A percentile compares a stretch with the other conserved stretches of the same genome.
Evolutionary conservation across 352 stramenopile genomes (phyloP).

Genomic region (Pythium insidiosum): DNA sequence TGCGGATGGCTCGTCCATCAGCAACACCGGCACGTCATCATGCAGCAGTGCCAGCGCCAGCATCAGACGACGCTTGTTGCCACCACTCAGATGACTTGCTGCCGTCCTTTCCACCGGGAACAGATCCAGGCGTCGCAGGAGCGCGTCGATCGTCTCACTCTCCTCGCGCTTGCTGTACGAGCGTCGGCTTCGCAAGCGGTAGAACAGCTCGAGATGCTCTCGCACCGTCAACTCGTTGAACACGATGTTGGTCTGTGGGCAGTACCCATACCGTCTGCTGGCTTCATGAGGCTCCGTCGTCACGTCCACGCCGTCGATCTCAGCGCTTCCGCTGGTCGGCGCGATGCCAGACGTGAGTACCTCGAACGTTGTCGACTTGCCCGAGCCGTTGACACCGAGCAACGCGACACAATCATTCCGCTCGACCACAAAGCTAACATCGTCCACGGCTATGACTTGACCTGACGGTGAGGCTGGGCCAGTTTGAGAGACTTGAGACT

Average conservation of each 20-base stretch:
- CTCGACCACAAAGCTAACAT: conserved; percentile 81
- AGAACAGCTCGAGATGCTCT: conserved; percentile 73
- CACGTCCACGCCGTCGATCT: conserved; percentile 54
- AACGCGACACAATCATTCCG: conserved; percentile 88
- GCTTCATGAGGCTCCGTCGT: conserved; percentile 40
- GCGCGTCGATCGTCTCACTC: conserved; percentile 20
- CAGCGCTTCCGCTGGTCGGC: conserved; percentile 51
- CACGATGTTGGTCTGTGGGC: conserved; percentile 68
- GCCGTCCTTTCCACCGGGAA: conserved; percentile 46
- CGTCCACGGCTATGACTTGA: conserved; percentile 58
- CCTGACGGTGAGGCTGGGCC: conserved; percentile 27
- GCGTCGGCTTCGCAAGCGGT: conserved; percentile 34
- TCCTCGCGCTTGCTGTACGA: conserved; percentile 18
- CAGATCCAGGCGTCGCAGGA: conserved; percentile 52
- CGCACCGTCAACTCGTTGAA: conserved; percentile 63
- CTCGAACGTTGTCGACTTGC: conserved; percentile 97
- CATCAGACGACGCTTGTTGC: conserved; percentile 79
- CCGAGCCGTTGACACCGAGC: conserved; percentile 91
- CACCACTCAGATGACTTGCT: conserved; percentile 61
- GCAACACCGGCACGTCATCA: conserved; percentile 51
- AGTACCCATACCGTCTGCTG: conserved; percentile 68
- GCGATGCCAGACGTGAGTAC: conserved; percentile 90
- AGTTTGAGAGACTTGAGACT: too few relatives aligned
- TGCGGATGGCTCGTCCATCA: conserved; percentile 77
- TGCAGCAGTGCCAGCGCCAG: conserved; percentile 62